phyloP scores from a whole-genome alignment of 192 early-diverging fungal species.

The Entomortierella lignicola region DNA sequence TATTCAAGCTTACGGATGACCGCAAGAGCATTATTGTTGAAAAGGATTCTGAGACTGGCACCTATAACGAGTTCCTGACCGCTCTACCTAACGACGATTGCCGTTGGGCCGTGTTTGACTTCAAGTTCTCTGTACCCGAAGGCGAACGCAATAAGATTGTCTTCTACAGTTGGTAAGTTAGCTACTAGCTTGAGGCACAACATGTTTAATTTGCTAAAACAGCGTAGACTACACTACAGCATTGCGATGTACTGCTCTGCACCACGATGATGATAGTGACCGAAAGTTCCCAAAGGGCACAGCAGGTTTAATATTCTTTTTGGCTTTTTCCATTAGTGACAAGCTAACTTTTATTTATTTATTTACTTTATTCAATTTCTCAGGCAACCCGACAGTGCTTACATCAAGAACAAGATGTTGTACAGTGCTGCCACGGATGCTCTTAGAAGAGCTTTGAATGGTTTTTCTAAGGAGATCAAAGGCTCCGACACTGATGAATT shows the following conservation, averaged over 20 bases:
- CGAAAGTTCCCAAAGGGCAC: too few relatives aligned
- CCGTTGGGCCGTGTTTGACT: conserved; percentile 92
- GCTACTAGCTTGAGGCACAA: background rate
- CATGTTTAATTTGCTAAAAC: too few relatives aligned
- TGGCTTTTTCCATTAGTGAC: too few relatives aligned
- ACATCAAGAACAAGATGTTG: conserved; percentile 88
- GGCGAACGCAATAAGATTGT: conserved; percentile 86
- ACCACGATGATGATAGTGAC: too few relatives aligned
- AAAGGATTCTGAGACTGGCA: conserved; percentile 55
- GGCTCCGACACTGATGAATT: conserved; percentile 86
- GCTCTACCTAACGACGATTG: conserved; percentile 73
- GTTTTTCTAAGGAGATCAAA: conserved; percentile 82
- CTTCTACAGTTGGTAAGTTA: conserved; percentile 83
- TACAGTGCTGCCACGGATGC: conserved; percentile 88
- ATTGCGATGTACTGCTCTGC: too few relatives aligned
- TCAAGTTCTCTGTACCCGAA: conserved; percentile 79
- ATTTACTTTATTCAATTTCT: too few relatives aligned
- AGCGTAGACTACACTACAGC: too few relatives aligned
- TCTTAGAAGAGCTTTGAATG: conserved; percentile 77
- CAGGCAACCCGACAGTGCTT: conserved; percentile 84
- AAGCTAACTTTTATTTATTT: too few relatives aligned
- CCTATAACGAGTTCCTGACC: conserved; percentile 78
- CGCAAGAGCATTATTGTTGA: conserved; percentile 77
- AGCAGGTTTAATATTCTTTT: too few relatives aligned
- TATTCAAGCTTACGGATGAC: conserved; percentile 85